Conservation (phyloP, 176 grass and related monocot genomes). For the Ananas comosus region DNA sequence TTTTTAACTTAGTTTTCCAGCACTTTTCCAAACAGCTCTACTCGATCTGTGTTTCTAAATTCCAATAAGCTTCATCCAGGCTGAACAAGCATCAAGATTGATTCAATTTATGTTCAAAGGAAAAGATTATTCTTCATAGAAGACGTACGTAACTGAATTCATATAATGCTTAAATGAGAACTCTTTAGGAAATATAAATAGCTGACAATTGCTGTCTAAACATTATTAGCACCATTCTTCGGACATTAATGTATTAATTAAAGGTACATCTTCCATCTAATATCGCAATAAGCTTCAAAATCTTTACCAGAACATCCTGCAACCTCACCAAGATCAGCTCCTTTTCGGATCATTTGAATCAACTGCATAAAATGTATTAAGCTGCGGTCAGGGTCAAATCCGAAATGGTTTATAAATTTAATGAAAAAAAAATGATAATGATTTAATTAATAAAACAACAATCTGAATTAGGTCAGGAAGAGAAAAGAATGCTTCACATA, state of each 20-base stretch:
- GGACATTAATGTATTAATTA: too few relatives aligned
- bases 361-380: background rate
- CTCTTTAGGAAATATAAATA: background rate
- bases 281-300: too few relatives aligned
- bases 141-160: background rate
- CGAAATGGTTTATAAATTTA: background rate
- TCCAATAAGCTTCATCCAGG: too few relatives aligned
- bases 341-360: background rate
- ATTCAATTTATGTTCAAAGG: too few relatives aligned
- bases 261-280: too few relatives aligned
- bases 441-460: background rate
- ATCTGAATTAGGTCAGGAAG: background rate
- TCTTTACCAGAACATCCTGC: background rate
- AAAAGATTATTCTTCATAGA: too few relatives aligned
- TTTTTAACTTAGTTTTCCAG: too few relatives aligned
- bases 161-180: slow-evolving; percentile 4
- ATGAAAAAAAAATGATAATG: background rate
- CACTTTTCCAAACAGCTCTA: too few relatives aligned
- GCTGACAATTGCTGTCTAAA: background rate
- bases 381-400: background rate
- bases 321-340: background rate
- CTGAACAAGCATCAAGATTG: too few relatives aligned
- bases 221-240: too few relatives aligned
- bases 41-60: too few relatives aligned
- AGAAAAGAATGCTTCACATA: background rate